phyloP scores from a whole-genome alignment of 2,329 filamentous ascomycete species.

The Apiospora pterosperma region DNA sequence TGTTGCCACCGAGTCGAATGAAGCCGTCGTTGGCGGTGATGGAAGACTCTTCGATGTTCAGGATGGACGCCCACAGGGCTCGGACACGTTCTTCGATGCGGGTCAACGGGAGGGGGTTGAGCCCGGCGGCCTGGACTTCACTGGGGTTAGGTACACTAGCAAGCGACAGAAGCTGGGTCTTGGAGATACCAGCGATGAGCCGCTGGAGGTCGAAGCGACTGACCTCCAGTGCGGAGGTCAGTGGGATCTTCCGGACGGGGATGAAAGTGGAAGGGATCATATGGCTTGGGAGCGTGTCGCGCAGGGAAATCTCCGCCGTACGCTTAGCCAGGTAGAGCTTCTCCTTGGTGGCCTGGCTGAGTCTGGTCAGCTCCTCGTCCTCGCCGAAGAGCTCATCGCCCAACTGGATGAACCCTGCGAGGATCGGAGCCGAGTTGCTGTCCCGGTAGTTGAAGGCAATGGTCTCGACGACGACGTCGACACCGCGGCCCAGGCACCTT shows the following conservation, averaged over 20 bases:
- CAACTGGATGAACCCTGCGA: constrained; percentile 49
- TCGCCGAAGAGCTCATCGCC: constrained; percentile 36
- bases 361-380: constrained; percentile 33
- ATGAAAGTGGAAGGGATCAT: constrained; percentile 48
- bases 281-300: constrained; percentile 33
- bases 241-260: constrained; percentile 43
- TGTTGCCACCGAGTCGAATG: constrained; percentile 43
- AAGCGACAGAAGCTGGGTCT: constrained; percentile 40
- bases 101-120: constrained; percentile 46
- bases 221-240: constrained; percentile 48
- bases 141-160: constrained; percentile 33
- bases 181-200: constrained; percentile 38
- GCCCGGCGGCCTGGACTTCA: constrained; percentile 30
- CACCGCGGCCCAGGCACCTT: constrained; percentile 39
- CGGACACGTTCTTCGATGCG: constrained; percentile 45
- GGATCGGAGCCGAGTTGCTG: constrained; percentile 29
- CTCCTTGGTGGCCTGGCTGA: constrained; percentile 38
- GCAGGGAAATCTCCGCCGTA: constrained; percentile 39
- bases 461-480: constrained; percentile 47
- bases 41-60: constrained; percentile 33
- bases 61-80: constrained; percentile 42
- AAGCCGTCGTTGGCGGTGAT: constrained; percentile 44
- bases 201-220: constrained; percentile 45
- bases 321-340: constrained; percentile 40
- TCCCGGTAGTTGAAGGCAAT: constrained; percentile 39